Conservation (phyloP, 2,329 filamentous ascomycete species). For the Magnaporthiopsis rhizophila region DNA sequence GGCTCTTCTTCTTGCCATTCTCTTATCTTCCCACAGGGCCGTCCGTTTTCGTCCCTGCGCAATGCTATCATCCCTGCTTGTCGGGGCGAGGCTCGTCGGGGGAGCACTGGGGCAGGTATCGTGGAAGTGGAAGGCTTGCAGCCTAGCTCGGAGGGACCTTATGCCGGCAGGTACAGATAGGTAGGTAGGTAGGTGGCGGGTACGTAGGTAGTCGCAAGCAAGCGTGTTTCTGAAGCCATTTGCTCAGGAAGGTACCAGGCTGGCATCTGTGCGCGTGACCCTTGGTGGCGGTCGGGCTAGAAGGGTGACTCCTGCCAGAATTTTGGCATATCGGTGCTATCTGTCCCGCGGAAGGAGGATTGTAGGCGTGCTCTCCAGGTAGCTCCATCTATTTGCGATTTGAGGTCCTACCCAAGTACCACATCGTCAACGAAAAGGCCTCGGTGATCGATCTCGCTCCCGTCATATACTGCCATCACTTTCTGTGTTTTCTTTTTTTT, state of each 20-base stretch:
- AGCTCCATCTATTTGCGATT: no score
- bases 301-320: background rate
- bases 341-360: background rate
- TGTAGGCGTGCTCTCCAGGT: background rate
- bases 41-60: no score
- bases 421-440: background rate
- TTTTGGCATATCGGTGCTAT: background rate
- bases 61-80: no score
- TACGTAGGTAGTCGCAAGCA: background rate
- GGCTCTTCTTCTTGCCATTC: no score
- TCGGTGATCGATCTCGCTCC: background rate
- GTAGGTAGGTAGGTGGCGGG: no score
- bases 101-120: no score
- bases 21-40: no score
- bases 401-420: background rate
- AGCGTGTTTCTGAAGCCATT: background rate
- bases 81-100: no score
- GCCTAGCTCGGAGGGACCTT: background rate
- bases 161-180: background rate
- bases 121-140: no score
- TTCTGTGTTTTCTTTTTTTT: background rate
- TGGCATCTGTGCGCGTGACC: background rate
- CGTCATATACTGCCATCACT: background rate
- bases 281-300: background rate
- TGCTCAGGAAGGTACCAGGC: background rate